Conservation (phyloP, 2,329 filamentous ascomycete genomes). For the Phyllosticta citrichinensis region DNA sequence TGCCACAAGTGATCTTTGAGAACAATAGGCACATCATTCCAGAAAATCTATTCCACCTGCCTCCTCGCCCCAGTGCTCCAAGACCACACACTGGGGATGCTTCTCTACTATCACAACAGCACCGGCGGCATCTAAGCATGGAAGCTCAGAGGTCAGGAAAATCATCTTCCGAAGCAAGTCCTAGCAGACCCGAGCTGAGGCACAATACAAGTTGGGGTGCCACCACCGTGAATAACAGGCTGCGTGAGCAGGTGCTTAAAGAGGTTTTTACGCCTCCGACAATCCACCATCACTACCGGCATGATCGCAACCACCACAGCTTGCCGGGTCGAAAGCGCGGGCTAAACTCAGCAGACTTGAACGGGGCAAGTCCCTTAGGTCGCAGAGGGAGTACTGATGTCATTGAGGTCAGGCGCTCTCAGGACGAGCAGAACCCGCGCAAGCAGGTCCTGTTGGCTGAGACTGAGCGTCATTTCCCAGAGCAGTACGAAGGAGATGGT, state of each 20-base stretch:
- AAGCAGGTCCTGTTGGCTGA: slow-evolving; percentile 34
- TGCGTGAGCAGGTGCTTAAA: slow-evolving; percentile 85
- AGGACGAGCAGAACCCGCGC: slow-evolving; percentile 16
- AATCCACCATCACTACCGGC: slow-evolving; percentile 64
- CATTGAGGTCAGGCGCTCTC: slow-evolving; percentile 9
- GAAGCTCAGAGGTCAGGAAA: slow-evolving; percentile 14
- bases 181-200: slow-evolving; percentile 33
- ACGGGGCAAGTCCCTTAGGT: slow-evolving; percentile 15
- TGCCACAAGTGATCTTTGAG: slow-evolving; percentile 86
- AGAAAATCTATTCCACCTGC: slow-evolving; percentile 63
- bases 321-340: slow-evolving; percentile 5
- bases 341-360: background rate
- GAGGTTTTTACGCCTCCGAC: slow-evolving; percentile 82
- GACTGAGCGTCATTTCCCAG: slow-evolving; percentile 21
- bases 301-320: slow-evolving; percentile 34
- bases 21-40: slow-evolving; percentile 93
- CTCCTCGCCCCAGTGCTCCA: slow-evolving; percentile 33
- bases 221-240: slow-evolving; percentile 76
- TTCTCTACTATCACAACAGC: slow-evolving; percentile 22
- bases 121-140: slow-evolving; percentile 27
- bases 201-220: slow-evolving; percentile 66
- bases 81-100: slow-evolving; percentile 16
- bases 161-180: slow-evolving; percentile 14
- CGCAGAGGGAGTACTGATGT: slow-evolving; percentile 31
- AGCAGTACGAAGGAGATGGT: background rate